Base-by-base conservation (phyloP, 495 filamentous ascomycete species). In the Parathielavia appendiculata region DNA sequence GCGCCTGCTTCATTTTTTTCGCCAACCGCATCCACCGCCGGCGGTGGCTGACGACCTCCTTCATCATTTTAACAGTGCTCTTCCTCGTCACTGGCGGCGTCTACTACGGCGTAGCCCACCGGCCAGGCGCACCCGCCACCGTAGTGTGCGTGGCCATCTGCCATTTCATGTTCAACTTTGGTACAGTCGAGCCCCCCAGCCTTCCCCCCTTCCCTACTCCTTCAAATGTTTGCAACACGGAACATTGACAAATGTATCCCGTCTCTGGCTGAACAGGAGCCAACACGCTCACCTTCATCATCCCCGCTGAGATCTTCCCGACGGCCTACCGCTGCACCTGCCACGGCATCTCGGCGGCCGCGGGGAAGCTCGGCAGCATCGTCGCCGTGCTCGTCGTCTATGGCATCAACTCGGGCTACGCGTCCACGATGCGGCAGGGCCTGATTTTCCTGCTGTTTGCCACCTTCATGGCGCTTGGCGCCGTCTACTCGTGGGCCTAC, bases 201-300 rank as follows among this genome's bases (percentile, higher is more conserved):
- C 51, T 23, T 26, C 34, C 12, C 22, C 34, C 14, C 38, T 4
- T 35, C 17, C 20, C 19, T 22, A 32, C 54, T 22, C 41, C 16
- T 30, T 19, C n/a, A n/a, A n/a, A n/a, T n/a, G n/a, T n/a, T n/a
- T n/a, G n/a, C n/a, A 30, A 30, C 26, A 30, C 26, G 1, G 32
- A 0, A 32, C 17, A 49, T n/a, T 19, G 32, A 17, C 26, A 4
- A 11, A 30, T n/a, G n/a, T n/a, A n/a, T n/a, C n/a, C n/a, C n/a
- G n/a, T n/a, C n/a, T n/a, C n/a, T n/a, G n/a, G n/a, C n/a, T n/a
- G n/a, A 26, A 47, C 9, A 73, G 71, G 89, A 2, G 91, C 91
- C 45, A 96, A 95, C 71, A 82, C 86, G 30, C 92, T 90, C 4
- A 95, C 91, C 11, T 95, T 95, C 81, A 88, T 96, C 63, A 88